These are phyloP conservation scores for Micractinium sp. DNA, from an alignment of 139 green algal species.

Conservation along the genomic window DNA sequence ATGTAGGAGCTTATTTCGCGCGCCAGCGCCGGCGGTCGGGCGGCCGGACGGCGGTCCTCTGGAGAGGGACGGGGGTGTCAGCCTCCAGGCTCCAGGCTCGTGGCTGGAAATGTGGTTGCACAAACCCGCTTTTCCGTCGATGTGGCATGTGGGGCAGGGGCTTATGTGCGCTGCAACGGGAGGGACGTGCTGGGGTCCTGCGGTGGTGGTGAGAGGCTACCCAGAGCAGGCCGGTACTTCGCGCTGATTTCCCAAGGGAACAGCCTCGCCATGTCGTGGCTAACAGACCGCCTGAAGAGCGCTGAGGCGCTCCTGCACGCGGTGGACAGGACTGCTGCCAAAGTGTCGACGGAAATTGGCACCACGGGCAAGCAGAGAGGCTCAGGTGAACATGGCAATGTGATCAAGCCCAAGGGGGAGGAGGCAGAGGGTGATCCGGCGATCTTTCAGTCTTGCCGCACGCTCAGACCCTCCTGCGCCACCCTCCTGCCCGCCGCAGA, in stretches of 20 bases:
- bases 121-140: no score
- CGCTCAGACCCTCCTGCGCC: background rate
- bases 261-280: background rate
- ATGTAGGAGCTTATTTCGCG: no score
- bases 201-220: background rate
- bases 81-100: no score
- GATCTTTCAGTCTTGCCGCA: background rate
- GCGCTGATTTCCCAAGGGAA: background rate
- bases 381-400: background rate
- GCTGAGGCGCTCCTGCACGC: constrained; percentile 72
- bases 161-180: no score
- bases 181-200: no score
- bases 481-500: background rate
- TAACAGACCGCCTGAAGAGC: constrained; percentile 48
- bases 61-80: no score
- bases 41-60: no score
- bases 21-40: no score
- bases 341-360: constrained; percentile 10
- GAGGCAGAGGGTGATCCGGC: background rate
- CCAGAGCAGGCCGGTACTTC: background rate
- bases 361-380: background rate
- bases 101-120: no score
- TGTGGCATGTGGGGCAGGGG: no score
- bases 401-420: background rate
- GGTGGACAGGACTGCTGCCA: constrained; percentile 70